Evolutionary conservation across 768 basidiomycete genomes (phyloP).

Genomic region (Psilocybe tampanensis): DNA sequence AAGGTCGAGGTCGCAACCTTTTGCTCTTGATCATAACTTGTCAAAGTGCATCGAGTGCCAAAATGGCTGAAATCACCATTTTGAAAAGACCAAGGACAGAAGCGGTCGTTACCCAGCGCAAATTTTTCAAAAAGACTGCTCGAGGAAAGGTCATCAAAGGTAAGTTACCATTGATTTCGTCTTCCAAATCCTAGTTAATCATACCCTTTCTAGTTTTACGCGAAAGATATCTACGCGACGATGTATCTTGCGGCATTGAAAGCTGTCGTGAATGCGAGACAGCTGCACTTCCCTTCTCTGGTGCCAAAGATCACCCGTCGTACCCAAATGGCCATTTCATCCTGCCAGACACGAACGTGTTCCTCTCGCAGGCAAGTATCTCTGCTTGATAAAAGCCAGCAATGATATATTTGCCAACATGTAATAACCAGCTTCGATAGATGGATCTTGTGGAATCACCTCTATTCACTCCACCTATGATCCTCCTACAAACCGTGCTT

Average conservation of each 20-base stretch:
- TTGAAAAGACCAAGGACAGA: conserved; percentile 72
- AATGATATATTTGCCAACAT: conserved; percentile 5
- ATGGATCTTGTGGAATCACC: conserved; percentile 92
- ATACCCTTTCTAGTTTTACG: conserved; percentile 64
- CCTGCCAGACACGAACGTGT: conserved; percentile 94
- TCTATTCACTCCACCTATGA: conserved; percentile 75
- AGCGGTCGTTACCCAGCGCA: conserved; percentile 78
- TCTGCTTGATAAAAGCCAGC: background rate
- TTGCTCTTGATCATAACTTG: no score
- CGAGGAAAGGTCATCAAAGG: conserved; percentile 94
- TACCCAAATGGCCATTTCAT: conserved; percentile 78
- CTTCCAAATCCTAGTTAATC: background rate
- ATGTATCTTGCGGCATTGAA: conserved; percentile 85
- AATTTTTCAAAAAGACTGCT: conserved; percentile 96
- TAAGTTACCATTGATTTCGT: conserved; percentile 30
- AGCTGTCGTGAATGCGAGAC: conserved; percentile 64
- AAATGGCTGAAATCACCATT: conserved; percentile 68
- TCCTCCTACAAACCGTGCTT: conserved; percentile 92
- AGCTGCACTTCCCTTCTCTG: conserved; percentile 56
- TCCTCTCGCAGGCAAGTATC: conserved; percentile 76
- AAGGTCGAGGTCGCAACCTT: no score
- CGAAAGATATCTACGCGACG: conserved; percentile 92
- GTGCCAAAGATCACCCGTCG: conserved; percentile 55
- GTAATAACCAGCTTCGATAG: conserved; percentile 39
- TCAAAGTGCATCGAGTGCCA: background rate